Evolutionary conservation across 306 rosid genomes (phyloP).

Genomic region (Cucumis sativus): DNA sequence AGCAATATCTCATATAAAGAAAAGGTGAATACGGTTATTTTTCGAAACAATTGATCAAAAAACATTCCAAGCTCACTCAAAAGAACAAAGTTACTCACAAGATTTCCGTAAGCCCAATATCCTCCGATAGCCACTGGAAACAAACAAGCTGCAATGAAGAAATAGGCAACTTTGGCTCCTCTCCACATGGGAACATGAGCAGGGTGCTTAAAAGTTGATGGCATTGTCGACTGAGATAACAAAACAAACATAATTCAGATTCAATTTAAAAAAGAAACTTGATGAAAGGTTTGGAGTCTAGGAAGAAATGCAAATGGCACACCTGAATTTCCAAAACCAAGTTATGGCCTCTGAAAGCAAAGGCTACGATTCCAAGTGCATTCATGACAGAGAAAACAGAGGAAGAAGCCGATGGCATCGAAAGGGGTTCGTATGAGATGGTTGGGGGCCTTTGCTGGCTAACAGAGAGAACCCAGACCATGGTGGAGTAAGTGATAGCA

Average conservation of each 20-base stretch:
- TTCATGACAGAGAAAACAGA: slow-evolving; percentile 67
- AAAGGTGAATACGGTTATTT: background rate
- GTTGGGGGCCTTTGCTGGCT: slow-evolving; percentile 77
- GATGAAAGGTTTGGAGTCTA: background rate
- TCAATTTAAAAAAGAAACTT: background rate
- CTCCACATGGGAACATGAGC: slow-evolving; percentile 99
- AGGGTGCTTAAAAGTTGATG: slow-evolving; percentile 94
- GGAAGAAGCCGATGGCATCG: slow-evolving; percentile 42
- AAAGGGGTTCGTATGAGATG: slow-evolving; percentile 68
- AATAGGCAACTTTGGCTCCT: slow-evolving; percentile 97
- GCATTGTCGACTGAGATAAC: slow-evolving; percentile 77
- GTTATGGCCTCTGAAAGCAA: slow-evolving; percentile 97
- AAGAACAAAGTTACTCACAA: slow-evolving; percentile 37
- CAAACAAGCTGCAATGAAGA: slow-evolving; percentile 89
- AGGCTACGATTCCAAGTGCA: slow-evolving; percentile 90
- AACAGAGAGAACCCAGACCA: slow-evolving; percentile 97
- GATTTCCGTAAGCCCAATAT: slow-evolving; percentile 94
- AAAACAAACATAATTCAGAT: slow-evolving; percentile 3
- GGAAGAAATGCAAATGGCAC: background rate
- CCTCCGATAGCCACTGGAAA: slow-evolving; percentile 97
- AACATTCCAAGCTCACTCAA: background rate
- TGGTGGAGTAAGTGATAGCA: slow-evolving; percentile 90
- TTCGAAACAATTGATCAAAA: background rate
- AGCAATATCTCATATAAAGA: no score
- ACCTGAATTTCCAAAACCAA: slow-evolving; percentile 88